Evolutionary conservation across 2,329 filamentous ascomycete genomes (phyloP).

Genomic region (Sphaerulina populicola): DNA sequence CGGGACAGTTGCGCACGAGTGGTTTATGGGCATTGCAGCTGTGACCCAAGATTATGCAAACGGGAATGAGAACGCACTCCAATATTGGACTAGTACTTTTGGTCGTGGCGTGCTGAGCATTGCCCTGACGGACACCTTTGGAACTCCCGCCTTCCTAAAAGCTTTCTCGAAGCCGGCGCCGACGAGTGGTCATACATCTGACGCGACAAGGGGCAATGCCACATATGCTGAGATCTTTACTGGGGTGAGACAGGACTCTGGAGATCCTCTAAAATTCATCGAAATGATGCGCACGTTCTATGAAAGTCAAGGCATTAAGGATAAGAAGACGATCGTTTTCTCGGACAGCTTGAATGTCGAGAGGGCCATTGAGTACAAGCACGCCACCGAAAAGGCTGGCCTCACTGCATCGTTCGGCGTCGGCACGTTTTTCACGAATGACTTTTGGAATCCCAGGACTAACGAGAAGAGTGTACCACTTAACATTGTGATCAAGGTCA

Average conservation of each 20-base stretch:
- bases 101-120: conserved; percentile 67
- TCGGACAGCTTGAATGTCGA: conserved; percentile 93
- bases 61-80: conserved; percentile 75
- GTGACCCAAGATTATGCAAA: conserved; percentile 76
- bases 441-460: conserved; percentile 65
- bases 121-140: conserved; percentile 92
- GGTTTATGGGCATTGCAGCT: conserved; percentile 98
- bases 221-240: conserved; percentile 76
- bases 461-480: conserved; percentile 79
- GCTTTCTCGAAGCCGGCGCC: conserved; percentile 64
- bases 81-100: conserved; percentile 87
- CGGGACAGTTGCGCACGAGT: conserved; percentile 91
- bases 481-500: conserved; percentile 97
- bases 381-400: conserved; percentile 66
- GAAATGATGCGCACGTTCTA: conserved; percentile 75
- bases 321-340: conserved; percentile 84
- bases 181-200: conserved; percentile 21
- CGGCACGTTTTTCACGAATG: conserved; percentile 88
- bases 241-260: conserved; percentile 83
- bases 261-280: conserved; percentile 72
- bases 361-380: conserved; percentile 81
- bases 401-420: conserved; percentile 88
- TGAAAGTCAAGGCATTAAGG: conserved; percentile 62
- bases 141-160: conserved; percentile 77
- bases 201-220: conserved; percentile 24